Evolutionary conservation across 805 yeast species (phyloP), one percentile per base, ranked within the genome.

Genomic region (Candida loeiensis): DNA sequence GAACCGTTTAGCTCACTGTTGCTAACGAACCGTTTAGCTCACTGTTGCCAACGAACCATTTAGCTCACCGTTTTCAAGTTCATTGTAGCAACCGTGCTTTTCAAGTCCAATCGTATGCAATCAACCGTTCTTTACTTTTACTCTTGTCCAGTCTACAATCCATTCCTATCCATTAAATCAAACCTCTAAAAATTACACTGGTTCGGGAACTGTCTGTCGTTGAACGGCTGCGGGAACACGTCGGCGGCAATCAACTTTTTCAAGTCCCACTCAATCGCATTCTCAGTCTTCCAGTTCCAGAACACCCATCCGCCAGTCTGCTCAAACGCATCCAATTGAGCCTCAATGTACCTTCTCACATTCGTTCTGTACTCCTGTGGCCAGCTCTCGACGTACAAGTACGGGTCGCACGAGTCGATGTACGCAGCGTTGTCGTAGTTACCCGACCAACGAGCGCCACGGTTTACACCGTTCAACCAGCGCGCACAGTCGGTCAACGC

Each of bases 281-380:
- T 64, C 64, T 90, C 96, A 19, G 95, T 85, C 72, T 89, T 90
- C 83, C 87, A 89, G 60, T 83, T 78, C 97, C 97, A 90, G 71
- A 85, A 83, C 43, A 87, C 76, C 96, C 96, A 90, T 22, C 98
- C 98, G 25, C 71, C 75, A 43, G 79, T 73, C 51, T 74, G 74
- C 53, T 81, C 86, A 40, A 61, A 66, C 1, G 96, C 87, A 58
- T 90, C 96, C 55, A 90, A 67, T 71, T 90, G 96, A 36, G 96
- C 95, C 67, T 90, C 96, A 37, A 89, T 71, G 58, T 72, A 88
- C 51, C 67, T 73, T 61, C 96, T 80, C 34, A 82, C 76, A 48
- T 78, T 69, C 17, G 52, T 54, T 57, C 73, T 77, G 54, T 76
- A 74, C 28, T 75, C 73, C 7, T 66, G 70, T 5, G 85, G 66